These are phyloP conservation scores for Amanita exitialis DNA, from an alignment of 768 basidiomycete genomes.

Conservation along the genomic window DNA sequence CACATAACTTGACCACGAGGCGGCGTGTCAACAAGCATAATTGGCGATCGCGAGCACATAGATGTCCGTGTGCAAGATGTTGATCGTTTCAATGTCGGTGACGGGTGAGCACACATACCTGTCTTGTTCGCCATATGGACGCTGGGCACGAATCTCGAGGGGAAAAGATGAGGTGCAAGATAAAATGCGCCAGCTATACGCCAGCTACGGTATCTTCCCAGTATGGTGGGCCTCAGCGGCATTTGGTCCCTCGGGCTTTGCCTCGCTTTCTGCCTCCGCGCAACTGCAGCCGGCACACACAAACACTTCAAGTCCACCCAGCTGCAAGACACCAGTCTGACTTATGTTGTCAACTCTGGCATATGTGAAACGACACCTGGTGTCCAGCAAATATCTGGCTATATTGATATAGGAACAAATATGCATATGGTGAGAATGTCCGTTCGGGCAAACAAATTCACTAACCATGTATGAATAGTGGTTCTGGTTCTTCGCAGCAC, in stretches of 20 bases:
- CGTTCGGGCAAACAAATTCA: not conserved
- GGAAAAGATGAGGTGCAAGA: not conserved
- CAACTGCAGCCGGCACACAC: not conserved
- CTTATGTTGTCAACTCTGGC: conserved; percentile 48
- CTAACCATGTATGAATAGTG: conserved; percentile 26
- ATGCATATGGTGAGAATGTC: conserved; percentile 40
- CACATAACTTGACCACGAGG: no score
- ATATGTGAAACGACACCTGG: conserved; percentile 58
- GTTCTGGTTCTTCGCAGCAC: conserved; percentile 70
- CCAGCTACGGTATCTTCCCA: not conserved
- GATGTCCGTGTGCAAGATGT: not conserved
- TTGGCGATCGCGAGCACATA: not conserved
- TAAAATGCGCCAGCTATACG: not conserved
- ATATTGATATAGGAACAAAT: conserved; percentile 43
- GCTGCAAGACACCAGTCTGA: conserved; percentile 21
- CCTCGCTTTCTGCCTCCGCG: not conserved
- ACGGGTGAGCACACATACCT: not conserved
- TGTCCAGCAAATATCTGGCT: conserved; percentile 52
- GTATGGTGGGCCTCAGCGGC: not conserved
- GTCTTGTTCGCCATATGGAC: not conserved
- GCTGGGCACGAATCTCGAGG: not conserved
- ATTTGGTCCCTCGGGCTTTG: not conserved
- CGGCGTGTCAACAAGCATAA: not conserved
- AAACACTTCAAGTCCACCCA: conserved; percentile 13
- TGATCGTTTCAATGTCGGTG: not conserved